Evolutionary conservation across 2,329 filamentous ascomycete genomes (phyloP).

Genomic region (Fusarium nematophilum): DNA sequence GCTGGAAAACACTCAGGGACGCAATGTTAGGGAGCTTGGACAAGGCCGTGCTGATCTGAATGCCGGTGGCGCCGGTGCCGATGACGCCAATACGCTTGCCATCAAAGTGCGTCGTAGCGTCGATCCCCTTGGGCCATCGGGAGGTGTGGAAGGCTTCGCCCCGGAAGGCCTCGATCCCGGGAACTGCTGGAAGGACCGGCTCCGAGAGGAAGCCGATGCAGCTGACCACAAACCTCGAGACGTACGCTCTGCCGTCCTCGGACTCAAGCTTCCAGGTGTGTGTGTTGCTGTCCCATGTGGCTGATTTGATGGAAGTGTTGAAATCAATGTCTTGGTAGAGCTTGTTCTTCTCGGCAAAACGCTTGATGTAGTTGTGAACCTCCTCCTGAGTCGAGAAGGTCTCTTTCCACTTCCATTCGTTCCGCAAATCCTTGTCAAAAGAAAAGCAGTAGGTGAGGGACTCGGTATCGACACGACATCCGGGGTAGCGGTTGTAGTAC

Average conservation of each 20-base stretch:
- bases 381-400: constrained; percentile 18
- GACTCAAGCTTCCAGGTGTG: too few species aligned
- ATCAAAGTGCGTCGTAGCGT: background rate
- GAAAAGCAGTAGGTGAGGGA: constrained; percentile 20
- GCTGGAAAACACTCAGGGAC: background rate
- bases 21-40: constrained; percentile 27
- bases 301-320: too few species aligned
- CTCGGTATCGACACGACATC: constrained; percentile 22
- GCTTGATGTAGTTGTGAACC: constrained; percentile 16
- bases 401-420: constrained; percentile 15
- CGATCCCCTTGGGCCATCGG: constrained; percentile 10
- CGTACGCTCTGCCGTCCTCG: too few species aligned
- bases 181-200: constrained; percentile 10
- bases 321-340: too few species aligned
- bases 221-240: too few species aligned
- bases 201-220: too few species aligned
- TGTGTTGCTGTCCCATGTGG: too few species aligned
- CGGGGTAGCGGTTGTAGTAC: constrained; percentile 36
- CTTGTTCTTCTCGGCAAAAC: constrained; percentile 19
- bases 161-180: constrained; percentile 7
- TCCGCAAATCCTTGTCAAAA: background rate
- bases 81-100: constrained; percentile 19
- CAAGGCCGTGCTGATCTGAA: too few species aligned
- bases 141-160: constrained; percentile 23
- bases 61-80: constrained; percentile 25